These are phyloP conservation scores for Paxillus involutus DNA, from an alignment of 768 basidiomycete genomes.

Conservation along the genomic window DNA sequence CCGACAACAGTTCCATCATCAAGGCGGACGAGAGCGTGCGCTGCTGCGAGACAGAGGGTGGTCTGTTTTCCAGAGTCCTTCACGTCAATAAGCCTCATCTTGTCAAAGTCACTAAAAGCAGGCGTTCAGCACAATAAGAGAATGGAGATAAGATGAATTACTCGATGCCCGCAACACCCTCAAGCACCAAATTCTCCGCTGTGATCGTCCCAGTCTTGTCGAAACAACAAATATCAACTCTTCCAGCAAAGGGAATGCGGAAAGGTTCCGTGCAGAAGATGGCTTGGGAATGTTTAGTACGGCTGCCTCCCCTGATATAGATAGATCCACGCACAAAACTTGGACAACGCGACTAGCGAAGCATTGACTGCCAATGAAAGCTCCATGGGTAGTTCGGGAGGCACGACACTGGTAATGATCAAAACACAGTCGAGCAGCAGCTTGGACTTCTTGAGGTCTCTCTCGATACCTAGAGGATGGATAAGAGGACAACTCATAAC, in stretches of 20 bases:
- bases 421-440: slow-evolving; percentile 92
- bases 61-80: slow-evolving; percentile 77
- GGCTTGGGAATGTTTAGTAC: slow-evolving; percentile 45
- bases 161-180: slow-evolving; percentile 92
- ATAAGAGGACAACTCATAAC: slow-evolving; percentile 3
- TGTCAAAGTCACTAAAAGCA: slow-evolving; percentile 52
- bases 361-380: slow-evolving; percentile 95
- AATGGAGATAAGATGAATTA: slow-evolving; percentile 39
- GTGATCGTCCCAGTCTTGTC: slow-evolving; percentile 99
- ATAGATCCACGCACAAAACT: slow-evolving; percentile 72
- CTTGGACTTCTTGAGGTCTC: slow-evolving; percentile 92
- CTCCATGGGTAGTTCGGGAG: slow-evolving; percentile 98
- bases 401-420: slow-evolving; percentile 96
- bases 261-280: slow-evolving; percentile 99
- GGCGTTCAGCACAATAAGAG: background rate
- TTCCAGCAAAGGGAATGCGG: slow-evolving; percentile 93
- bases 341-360: slow-evolving; percentile 88
- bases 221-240: slow-evolving; percentile 98
- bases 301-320: background rate
- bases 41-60: slow-evolving; percentile 84
- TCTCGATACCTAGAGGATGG: slow-evolving; percentile 69
- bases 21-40: slow-evolving; percentile 90
- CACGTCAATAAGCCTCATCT: slow-evolving; percentile 70
- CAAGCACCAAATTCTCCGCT: slow-evolving; percentile 90
- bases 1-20: slow-evolving; percentile 95